Evolutionary conservation across 2,329 filamentous ascomycete species (phyloP).

Genomic region (Sordariomycetes sp.): DNA sequence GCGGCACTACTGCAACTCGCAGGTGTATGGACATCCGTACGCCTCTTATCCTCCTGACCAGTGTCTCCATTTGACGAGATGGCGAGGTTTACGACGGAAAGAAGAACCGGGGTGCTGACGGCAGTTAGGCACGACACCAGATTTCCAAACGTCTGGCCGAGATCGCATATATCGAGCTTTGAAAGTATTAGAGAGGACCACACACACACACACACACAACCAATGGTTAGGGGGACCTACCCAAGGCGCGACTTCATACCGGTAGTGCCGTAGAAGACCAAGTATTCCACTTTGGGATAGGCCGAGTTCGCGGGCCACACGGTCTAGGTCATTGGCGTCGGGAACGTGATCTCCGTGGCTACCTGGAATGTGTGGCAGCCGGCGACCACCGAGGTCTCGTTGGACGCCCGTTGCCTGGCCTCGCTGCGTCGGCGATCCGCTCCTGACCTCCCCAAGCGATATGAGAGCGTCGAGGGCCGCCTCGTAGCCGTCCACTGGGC

Average conservation of each 20-base stretch:
- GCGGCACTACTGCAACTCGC: not conserved
- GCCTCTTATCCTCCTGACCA: not conserved
- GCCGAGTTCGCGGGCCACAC: not conserved
- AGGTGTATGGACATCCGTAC: not conserved
- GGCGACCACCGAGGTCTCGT: too few species aligned
- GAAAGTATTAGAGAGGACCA: not conserved
- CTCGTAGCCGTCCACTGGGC: slow-evolving; percentile 11
- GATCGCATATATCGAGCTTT: slow-evolving; percentile 28
- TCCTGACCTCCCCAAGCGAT: slow-evolving; percentile 16
- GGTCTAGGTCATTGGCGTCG: not conserved
- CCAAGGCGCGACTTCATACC: slow-evolving; percentile 30
- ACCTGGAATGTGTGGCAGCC: too few species aligned
- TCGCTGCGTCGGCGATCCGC: not conserved
- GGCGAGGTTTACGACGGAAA: slow-evolving; percentile 13
- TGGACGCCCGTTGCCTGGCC: not conserved
- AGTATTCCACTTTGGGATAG: slow-evolving; percentile 7
- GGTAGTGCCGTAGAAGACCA: slow-evolving; percentile 24
- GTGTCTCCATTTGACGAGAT: not conserved
- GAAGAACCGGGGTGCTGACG: slow-evolving; percentile 11
- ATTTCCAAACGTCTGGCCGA: slow-evolving; percentile 24
- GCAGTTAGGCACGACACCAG: slow-evolving; percentile 16
- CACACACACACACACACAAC: too few species aligned
- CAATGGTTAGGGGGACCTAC: slow-evolving; percentile 13
- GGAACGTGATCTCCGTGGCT: too few species aligned
- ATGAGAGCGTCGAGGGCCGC: slow-evolving; percentile 19